A percentile compares a stretch with the other conserved stretches of the same genome.
Evolutionary conservation across 257 asterid species (phyloP).

Genomic region (Anisodus tanguticus): DNA sequence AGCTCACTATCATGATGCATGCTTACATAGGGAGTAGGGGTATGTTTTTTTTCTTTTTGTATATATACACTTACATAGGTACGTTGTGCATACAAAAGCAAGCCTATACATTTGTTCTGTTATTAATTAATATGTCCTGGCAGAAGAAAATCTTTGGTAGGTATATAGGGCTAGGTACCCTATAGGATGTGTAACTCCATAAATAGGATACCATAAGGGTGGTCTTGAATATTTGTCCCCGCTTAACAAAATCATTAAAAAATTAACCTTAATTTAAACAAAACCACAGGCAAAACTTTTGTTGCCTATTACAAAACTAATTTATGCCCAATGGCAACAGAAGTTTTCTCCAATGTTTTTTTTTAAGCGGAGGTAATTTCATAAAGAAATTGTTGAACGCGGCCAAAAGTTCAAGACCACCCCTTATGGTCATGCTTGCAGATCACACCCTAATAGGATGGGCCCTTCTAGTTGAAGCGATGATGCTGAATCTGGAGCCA

Average conservation of each 20-base stretch:
- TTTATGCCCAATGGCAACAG: neutral
- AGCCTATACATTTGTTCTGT: conserved; percentile 11
- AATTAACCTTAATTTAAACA: neutral
- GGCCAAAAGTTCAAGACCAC: neutral
- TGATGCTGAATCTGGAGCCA: neutral
- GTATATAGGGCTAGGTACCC: neutral
- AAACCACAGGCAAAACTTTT: neutral
- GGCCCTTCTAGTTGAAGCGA: conserved; percentile 5
- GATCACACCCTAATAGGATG: neutral
- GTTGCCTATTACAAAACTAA: neutral
- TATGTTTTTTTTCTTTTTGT: neutral
- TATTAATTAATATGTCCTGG: neutral
- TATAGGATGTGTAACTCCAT: neutral
- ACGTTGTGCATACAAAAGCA: neutral
- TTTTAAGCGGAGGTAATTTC: neutral
- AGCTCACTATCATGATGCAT: neutral
- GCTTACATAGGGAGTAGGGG: neutral
- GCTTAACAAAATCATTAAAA: neutral
- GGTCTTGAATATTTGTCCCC: neutral
- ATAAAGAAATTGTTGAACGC: neutral
- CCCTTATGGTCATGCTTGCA: neutral
- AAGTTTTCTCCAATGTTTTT: neutral
- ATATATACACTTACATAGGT: neutral
- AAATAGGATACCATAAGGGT: neutral
- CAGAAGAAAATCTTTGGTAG: neutral